Base-by-base conservation (phyloP, 1,284 basidiomycete species). In the Pterulicium gracile region DNA sequence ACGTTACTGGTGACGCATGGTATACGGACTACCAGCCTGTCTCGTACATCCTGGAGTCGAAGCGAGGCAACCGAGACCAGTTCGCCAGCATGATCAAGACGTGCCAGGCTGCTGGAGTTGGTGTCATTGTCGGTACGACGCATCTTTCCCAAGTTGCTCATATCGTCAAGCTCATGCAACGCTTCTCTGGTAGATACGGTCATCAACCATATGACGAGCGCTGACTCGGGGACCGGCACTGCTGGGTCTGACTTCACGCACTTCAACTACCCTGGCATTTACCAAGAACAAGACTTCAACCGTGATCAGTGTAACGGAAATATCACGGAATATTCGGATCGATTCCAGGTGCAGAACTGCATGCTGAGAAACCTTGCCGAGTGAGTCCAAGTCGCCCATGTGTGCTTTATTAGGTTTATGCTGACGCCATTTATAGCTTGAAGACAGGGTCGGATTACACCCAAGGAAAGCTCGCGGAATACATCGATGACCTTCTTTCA, bases 1-100 rank as follows among this genome's bases (percentile, higher is more conserved):
- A 72, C 51, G 58, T 75, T 40, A 56, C 58, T 19, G 77, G 77
- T 4, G 18, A 57, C 4, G 67, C 79, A 54, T 81, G 79, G 79
- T 81, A 78, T 78, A 81, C 78, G 1, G 78, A 81, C 56, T 81
- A 82, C 54, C 79, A 82, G 52, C 75, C 77, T 2, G 78, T 81
- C 2, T 79, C 78, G 0, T 81, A 80, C 55, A 78, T 48, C 22
- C 55, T 81, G 43, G 74, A 67, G 1, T 77, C 74, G 2, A 81
- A 81, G 56, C 73, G 75, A 1, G 79, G 78, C 3, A 65, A 72
- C 50, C 65, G 73, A n/a, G 44, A 56, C 1, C 74, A 78, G 51
- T 79, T 72, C 17, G 27, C 27, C 15, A 34, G 27, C 27, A 34
- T 34, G 27, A 34, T 34, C 15, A 10, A 10, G 12, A 34, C 27